A percentile compares a stretch with the other conserved stretches of the same genome.
phyloP scores from a whole-genome alignment of 2,329 filamentous ascomycete species.

The Aspergillus nomiae region DNA sequence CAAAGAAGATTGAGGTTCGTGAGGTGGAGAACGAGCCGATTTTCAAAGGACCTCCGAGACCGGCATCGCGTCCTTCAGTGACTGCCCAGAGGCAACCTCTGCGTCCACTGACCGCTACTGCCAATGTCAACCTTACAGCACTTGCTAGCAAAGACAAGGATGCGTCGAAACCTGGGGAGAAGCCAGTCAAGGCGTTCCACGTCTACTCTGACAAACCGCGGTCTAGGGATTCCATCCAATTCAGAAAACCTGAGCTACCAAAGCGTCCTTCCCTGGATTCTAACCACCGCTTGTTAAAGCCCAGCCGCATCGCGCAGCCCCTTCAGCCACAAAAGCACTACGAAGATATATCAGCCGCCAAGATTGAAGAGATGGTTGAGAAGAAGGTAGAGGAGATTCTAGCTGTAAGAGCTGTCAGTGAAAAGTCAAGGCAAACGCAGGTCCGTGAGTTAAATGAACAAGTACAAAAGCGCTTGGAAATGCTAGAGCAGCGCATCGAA shows the following conservation, averaged over 20 bases:
- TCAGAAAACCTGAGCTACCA: slow-evolving; percentile 43
- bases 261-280: slow-evolving; percentile 48
- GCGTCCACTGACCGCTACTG: slow-evolving; percentile 71
- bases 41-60: slow-evolving; percentile 71
- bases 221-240: slow-evolving; percentile 46
- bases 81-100: slow-evolving; percentile 71
- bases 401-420: slow-evolving; percentile 68
- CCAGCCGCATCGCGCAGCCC: slow-evolving; percentile 39
- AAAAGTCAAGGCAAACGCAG: slow-evolving; percentile 49
- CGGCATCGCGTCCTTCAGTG: slow-evolving; percentile 44
- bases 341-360: slow-evolving; percentile 66
- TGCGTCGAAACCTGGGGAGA: slow-evolving; percentile 59
- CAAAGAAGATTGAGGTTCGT: slow-evolving; percentile 92
- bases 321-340: slow-evolving; percentile 35
- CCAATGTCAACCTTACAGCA: slow-evolving; percentile 69
- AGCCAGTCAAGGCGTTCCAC: slow-evolving; percentile 79
- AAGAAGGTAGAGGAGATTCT: slow-evolving; percentile 88
- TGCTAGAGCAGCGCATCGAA: slow-evolving; percentile 83
- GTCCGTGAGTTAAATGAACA: slow-evolving; percentile 68
- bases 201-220: slow-evolving; percentile 75
- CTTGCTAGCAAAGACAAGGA: slow-evolving; percentile 51
- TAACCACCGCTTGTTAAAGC: slow-evolving; percentile 50
- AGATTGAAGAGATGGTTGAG: slow-evolving; percentile 89
- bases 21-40: slow-evolving; percentile 96
- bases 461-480: slow-evolving; percentile 77